Evolutionary conservation across 2,329 filamentous ascomycete species (phyloP).

Genomic region (Diaporthe ampelina): DNA sequence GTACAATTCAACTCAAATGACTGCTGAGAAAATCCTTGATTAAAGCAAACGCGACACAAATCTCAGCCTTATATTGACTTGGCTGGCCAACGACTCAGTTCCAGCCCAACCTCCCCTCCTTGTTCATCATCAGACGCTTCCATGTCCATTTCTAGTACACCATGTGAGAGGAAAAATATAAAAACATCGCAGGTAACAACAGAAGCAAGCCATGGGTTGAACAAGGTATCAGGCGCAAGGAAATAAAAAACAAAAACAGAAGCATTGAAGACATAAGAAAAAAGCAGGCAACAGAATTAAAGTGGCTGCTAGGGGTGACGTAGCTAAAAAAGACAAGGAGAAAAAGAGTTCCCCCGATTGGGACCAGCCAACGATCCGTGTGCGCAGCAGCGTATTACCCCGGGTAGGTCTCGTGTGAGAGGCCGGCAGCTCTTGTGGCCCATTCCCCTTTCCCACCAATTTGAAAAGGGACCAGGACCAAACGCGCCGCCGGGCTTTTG

Average conservation of each 20-base stretch:
- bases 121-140: constrained; percentile 19
- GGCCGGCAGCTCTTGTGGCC: constrained; percentile 48
- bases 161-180: constrained; percentile 30
- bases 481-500: constrained; percentile 52
- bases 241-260: constrained; percentile 37
- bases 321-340: constrained; percentile 63
- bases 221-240: constrained; percentile 70
- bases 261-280: constrained; percentile 49
- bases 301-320: constrained; percentile 56
- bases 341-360: constrained; percentile 58
- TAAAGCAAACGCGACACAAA: constrained; percentile 37
- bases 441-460: constrained; percentile 48
- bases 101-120: neutral
- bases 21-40: constrained; percentile 25
- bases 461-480: constrained; percentile 48
- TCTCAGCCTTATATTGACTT: constrained; percentile 32
- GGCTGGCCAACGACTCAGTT: constrained; percentile 20
- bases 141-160: constrained; percentile 40
- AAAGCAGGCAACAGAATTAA: constrained; percentile 55
- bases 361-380: constrained; percentile 65
- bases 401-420: constrained; percentile 51
- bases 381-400: constrained; percentile 56
- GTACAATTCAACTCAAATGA: constrained; percentile 35
- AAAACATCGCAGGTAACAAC: constrained; percentile 37
- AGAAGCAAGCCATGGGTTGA: constrained; percentile 59